Conservation (phyloP, 2,329 filamentous ascomycete genomes). For the Blastomyces parvus region DNA sequence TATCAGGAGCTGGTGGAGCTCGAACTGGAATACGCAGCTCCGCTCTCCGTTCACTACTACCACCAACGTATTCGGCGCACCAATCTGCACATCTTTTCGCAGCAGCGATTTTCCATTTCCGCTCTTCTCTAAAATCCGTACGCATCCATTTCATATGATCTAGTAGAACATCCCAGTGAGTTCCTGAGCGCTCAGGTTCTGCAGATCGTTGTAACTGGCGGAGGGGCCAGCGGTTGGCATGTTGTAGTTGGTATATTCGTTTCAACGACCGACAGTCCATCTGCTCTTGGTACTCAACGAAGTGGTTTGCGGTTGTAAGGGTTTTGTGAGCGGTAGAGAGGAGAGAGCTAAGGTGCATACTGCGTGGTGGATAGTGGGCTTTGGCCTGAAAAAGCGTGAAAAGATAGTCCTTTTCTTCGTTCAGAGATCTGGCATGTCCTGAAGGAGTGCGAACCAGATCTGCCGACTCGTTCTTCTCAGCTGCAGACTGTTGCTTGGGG, state of each 20-base stretch:
- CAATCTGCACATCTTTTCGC: slow-evolving; percentile 71
- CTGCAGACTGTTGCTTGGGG: slow-evolving; percentile 51
- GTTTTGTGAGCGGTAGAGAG: slow-evolving; percentile 81
- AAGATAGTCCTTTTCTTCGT: slow-evolving; percentile 50
- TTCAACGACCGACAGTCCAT: slow-evolving; percentile 81
- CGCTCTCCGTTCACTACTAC: slow-evolving; percentile 53
- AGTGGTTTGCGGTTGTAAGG: slow-evolving; percentile 72
- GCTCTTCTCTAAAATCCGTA: slow-evolving; percentile 86
- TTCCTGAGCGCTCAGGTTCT: slow-evolving; percentile 66
- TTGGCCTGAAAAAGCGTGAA: slow-evolving; percentile 56
- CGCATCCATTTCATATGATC: slow-evolving; percentile 97
- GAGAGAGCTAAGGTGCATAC: slow-evolving; percentile 55
- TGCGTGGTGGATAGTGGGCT: slow-evolving; percentile 45
- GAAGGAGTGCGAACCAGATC: slow-evolving; percentile 41
- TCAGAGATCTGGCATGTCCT: slow-evolving; percentile 40
- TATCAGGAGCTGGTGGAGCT: slow-evolving; percentile 25
- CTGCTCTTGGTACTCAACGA: slow-evolving; percentile 72
- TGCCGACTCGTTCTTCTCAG: slow-evolving; percentile 38
- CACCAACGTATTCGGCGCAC: slow-evolving; percentile 72
- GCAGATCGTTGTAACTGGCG: slow-evolving; percentile 75
- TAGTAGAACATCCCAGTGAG: slow-evolving; percentile 78
- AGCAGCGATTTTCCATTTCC: slow-evolving; percentile 81
- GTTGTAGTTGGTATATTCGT: slow-evolving; percentile 81
- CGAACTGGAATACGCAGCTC: slow-evolving; percentile 59
- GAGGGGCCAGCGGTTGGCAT: slow-evolving; percentile 84